Conservation (phyloP, 345 rosid genomes). For the Noccaea bulbosa region DNA sequence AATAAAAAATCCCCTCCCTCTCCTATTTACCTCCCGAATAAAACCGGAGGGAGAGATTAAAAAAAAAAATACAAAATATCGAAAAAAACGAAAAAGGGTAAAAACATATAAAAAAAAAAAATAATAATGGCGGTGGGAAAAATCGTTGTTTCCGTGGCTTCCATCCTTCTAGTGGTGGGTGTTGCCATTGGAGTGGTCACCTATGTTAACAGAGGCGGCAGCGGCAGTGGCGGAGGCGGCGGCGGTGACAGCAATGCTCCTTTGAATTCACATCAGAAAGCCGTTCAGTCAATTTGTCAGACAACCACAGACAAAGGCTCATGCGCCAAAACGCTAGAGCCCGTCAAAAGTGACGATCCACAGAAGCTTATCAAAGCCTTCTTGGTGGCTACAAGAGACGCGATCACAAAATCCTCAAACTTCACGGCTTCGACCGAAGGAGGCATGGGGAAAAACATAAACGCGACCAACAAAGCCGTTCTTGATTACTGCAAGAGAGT, state of each 20-base stretch:
- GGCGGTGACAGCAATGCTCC: conserved; percentile 2
- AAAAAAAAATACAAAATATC: not conserved
- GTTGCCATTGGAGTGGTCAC: conserved; percentile 49
- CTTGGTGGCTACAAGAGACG: conserved; percentile 42
- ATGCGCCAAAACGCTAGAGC: conserved; percentile 55
- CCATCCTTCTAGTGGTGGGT: conserved; percentile 54
- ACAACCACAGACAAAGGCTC: conserved; percentile 53
- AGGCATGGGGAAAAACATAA: conserved; percentile 29
- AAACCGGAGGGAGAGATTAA: conserved; percentile 43
- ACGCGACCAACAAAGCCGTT: conserved; percentile 37
- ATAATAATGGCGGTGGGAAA: conserved; percentile 46
- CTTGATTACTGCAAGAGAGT: conserved; percentile 47
- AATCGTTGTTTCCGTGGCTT: conserved; percentile 45
- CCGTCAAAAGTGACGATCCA: conserved; percentile 52
- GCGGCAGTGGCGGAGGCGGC: not conserved
- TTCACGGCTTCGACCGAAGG: conserved; percentile 46
- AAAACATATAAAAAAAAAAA: not conserved
- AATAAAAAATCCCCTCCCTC: conserved; percentile 35
- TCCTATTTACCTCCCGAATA: conserved; percentile 38
- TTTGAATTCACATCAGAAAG: conserved; percentile 46
- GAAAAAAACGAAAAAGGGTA: conserved; percentile 11
- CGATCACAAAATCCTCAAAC: conserved; percentile 47
- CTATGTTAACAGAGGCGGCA: conserved; percentile 1
- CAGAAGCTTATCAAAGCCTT: conserved; percentile 55
- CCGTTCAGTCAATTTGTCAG: conserved; percentile 49